Evolutionary conservation across 306 rosid genomes (phyloP), one percentile per base, ranked within the genome.

Genomic region (Fragaria nilgerrensis): DNA sequence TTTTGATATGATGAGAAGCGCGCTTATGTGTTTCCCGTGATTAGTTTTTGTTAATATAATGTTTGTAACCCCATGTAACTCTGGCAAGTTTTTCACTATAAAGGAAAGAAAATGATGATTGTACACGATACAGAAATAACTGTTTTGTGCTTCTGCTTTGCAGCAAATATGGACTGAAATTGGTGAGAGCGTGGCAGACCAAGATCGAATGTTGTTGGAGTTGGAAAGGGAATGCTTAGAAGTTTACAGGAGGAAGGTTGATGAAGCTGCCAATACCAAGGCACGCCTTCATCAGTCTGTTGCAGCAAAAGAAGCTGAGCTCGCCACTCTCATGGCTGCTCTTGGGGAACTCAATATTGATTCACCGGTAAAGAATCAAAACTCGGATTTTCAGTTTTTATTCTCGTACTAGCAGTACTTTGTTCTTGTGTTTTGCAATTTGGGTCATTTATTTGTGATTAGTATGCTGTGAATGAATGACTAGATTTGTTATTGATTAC

Each of bases 111-210:
- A 39, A 56, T 12, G 56, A 43, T 19, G 9, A 67, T 29, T 2
- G 12, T 17, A 34, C 4, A 3, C 9, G 81, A 73, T 55, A 66
- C 44, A 20, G n/a, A 16, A 73, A 25, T 80, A 75, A 76, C 41
- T 29, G 59, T 23, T 55, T 6, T 15, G 44, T 75, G 17, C 66
- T 14, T 47, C 27, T 64, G 70, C 34, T 58, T 70, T 72, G 81
- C 91, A 95, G 98, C 93, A 90, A 92, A 83, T 95, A 87, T 92
- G 97, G 98, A 88, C 83, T 68, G 98, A 95, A 85, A 95, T 95
- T 68, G 99, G 99, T 56, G 99, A 95, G 87, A 92, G 84, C 72
- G 90, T 85, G 53, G 82, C 85, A 73, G 97, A 95, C 25, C 89
- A 83, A 86, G 97, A 90, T 73, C 91, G 96, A 0, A 90, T 90